Evolutionary conservation across 2,329 filamentous ascomycete genomes (phyloP), one percentile per base, ranked within the genome.

Genomic region (Diplodia mutila): DNA sequence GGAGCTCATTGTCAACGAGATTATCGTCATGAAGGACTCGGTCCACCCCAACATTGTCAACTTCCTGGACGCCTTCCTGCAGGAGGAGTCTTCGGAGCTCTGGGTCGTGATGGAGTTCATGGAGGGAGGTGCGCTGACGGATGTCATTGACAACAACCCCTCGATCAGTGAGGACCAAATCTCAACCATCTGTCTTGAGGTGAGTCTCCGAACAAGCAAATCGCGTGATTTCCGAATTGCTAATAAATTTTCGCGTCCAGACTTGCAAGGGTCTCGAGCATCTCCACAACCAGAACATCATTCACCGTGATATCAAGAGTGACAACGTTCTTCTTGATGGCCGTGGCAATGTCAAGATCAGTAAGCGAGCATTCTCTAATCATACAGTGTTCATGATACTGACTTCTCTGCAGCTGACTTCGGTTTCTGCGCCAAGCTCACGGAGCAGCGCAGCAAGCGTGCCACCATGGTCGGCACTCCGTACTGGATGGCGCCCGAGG

Each of bases 51-150:
- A 99, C 80, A 99, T 99, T 83, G 95, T 99, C 80, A 99, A 99
- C 82, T 99, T 97, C 82, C 84, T 99, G 39, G 95, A 99, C 74
- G 94, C 94, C 3, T 99, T 98, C 85, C 83, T 99, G 76, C 92
- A 95, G 75, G 97, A 97, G 79, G 94, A 95, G 79, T 93, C 92
- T 75, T 88, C 91, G 66, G 95, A 99, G 79, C 86, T 99, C n/a
- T 99, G 95, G 95, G 93, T 99, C 12, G 94, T 99, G 64, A 97
- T 99, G 95, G 95, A 99, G 82, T 99, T 94, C 76, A 99, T 99
- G 95, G 95, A 99, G 82, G 95, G 95, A 74, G 95, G 95, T 82
- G 92, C 95, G 70, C 83, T 99, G 79, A 99, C 95, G 1, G 95
- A 99, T 84, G 93, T 99, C 69, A 99, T 99, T 80, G 95, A 99